A percentile compares a stretch with the other conserved stretches of the same genome.
These are phyloP conservation scores for Lactarius trivialis DNA, from an alignment of 768 basidiomycete genomes.

Conservation along the genomic window DNA sequence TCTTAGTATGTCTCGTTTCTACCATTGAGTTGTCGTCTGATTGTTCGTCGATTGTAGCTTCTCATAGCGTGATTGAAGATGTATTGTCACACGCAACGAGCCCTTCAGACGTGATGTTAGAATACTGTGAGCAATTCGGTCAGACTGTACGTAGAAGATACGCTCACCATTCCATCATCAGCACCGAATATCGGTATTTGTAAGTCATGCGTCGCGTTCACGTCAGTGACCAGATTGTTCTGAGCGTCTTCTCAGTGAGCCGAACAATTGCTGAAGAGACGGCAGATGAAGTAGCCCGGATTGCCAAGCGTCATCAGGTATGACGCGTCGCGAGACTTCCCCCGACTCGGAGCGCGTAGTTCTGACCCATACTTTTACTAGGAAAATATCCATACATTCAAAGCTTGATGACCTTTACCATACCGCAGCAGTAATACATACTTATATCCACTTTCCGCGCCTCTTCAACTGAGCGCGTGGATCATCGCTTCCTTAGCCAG, in stretches of 20 bases:
- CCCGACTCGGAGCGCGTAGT: not conserved
- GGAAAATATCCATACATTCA: not conserved
- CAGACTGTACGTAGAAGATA: too few relatives aligned
- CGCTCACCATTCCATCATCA: not conserved
- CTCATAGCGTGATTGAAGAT: not conserved
- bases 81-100: not conserved
- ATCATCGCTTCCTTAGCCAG: not conserved
- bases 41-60: not conserved
- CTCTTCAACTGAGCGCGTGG: slow-evolving; percentile 1
- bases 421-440: not conserved
- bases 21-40: not conserved
- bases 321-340: not conserved
- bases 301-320: slow-evolving; percentile 5
- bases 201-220: not conserved
- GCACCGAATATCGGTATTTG: slow-evolving; percentile 11
- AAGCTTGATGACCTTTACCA: not conserved
- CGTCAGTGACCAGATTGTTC: not conserved
- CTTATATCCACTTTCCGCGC: not conserved
- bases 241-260: slow-evolving; percentile 2
- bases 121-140: not conserved
- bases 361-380: not conserved
- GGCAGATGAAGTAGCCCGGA: not conserved
- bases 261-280: slow-evolving; percentile 6
- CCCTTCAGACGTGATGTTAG: not conserved
- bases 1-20: not conserved